phyloP scores from a whole-genome alignment of 2,329 filamentous ascomycete species.

The Harringtonia lauricola region DNA sequence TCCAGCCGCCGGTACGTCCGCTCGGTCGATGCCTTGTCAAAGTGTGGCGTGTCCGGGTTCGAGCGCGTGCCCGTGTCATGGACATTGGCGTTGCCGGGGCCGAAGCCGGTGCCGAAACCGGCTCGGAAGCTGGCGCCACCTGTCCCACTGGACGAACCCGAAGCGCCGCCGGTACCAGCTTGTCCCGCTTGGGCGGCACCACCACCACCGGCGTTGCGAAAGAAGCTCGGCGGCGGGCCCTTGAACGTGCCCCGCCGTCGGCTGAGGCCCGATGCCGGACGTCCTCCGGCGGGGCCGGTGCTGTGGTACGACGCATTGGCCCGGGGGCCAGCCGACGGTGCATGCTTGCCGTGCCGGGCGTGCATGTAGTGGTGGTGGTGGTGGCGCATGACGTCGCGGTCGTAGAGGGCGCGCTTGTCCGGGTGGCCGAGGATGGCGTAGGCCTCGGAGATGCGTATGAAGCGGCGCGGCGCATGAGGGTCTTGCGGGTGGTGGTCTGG shows the following conservation, averaged over 20 bases:
- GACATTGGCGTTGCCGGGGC: constrained; percentile 7
- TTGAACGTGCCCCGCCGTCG: constrained; percentile 64
- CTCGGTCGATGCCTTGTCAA: constrained; percentile 62
- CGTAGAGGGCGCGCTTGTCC: constrained; percentile 68
- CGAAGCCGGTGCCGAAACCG: constrained; percentile 1
- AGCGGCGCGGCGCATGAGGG: constrained; percentile 60
- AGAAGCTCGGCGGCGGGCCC: constrained; percentile 85
- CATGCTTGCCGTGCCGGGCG: constrained; percentile 16
- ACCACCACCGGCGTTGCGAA: constrained; percentile 39
- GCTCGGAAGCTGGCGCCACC: constrained; percentile 10
- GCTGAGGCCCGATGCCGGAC: constrained; percentile 72
- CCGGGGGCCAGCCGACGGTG: constrained; percentile 7
- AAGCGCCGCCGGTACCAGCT: constrained; percentile 44
- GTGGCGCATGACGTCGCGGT: constrained; percentile 51
- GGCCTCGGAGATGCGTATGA: constrained; percentile 74
- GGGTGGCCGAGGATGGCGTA: constrained; percentile 66
- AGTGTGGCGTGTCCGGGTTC: constrained; percentile 58
- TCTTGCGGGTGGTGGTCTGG: constrained; percentile 80
- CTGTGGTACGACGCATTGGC: constrained; percentile 42
- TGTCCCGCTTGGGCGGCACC: constrained; percentile 26
- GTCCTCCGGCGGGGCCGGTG: constrained; percentile 54
- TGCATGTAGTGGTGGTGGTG: constrained; percentile 22
- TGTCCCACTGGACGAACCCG: too few species aligned
- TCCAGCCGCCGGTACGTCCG: constrained; percentile 61
- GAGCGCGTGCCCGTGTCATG: constrained; percentile 14